These are phyloP conservation scores for Arachis hypogaea DNA, from an alignment of 306 rosid species.

Conservation along the genomic window DNA sequence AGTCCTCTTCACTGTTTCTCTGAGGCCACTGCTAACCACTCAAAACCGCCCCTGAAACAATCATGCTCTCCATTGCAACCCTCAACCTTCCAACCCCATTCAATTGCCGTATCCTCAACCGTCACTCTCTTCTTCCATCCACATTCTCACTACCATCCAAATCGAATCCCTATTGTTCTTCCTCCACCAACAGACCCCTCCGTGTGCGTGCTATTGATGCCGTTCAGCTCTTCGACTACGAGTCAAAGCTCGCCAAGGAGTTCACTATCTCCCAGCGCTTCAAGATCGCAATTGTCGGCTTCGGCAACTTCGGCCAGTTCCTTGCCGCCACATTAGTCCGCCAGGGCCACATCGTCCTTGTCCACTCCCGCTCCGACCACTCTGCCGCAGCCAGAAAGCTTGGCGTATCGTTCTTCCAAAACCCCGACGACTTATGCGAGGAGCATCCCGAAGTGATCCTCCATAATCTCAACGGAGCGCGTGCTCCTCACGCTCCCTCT, in stretches of 20 bases:
- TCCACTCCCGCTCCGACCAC: conserved; percentile 72
- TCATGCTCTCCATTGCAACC: conserved; percentile 49
- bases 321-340: conserved; percentile 64
- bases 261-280: conserved; percentile 53
- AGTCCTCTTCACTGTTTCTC: too few relatives aligned
- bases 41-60: not conserved
- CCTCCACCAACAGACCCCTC: conserved; percentile 36
- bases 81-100: conserved; percentile 18
- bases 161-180: conserved; percentile 2
- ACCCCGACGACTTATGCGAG: conserved; percentile 79
- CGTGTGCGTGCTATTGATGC: conserved; percentile 67
- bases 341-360: conserved; percentile 79
- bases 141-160: conserved; percentile 2
- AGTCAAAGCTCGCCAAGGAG: conserved; percentile 61
- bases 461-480: conserved; percentile 61
- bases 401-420: conserved; percentile 59
- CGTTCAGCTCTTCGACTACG: conserved; percentile 71
- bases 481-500: conserved; percentile 69
- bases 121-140: not conserved
- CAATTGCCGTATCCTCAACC: conserved; percentile 11
- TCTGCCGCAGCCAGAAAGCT: conserved; percentile 48
- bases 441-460: conserved; percentile 80
- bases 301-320: conserved; percentile 85
- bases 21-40: not conserved
- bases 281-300: conserved; percentile 72